phyloP scores from a whole-genome alignment of 2,329 filamentous ascomycete species.

The Penicillium occitanis region DNA sequence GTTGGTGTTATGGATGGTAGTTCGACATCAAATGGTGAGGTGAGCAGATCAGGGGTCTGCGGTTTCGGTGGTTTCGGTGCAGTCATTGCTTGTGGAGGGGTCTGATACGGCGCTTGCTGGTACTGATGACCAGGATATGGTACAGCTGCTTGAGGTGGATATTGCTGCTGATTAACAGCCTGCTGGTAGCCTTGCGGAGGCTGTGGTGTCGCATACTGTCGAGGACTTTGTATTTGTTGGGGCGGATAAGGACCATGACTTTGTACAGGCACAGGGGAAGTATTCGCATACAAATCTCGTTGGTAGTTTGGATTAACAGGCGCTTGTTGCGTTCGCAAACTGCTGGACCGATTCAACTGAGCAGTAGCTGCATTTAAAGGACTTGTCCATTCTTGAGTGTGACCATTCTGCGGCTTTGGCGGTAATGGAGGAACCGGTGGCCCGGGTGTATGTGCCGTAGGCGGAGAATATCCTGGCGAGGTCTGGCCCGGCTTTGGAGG shows the following conservation, averaged over 20 bases:
- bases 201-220: conserved; percentile 11
- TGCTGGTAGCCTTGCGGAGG: conserved; percentile 4
- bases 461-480: conserved; percentile 14
- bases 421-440: conserved; percentile 43
- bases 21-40: conserved; percentile 61
- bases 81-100: conserved; percentile 16
- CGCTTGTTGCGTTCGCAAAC: conserved; percentile 18
- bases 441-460: conserved; percentile 30
- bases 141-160: conserved; percentile 13
- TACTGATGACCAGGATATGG: conserved; percentile 10
- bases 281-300: not conserved
- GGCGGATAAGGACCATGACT: conserved; percentile 13
- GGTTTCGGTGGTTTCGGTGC: conserved; percentile 23
- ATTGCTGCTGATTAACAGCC: conserved; percentile 27
- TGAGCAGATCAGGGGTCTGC: conserved; percentile 58
- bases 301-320: not conserved
- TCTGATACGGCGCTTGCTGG: conserved; percentile 10
- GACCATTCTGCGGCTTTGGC: conserved; percentile 31
- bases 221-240: conserved; percentile 11
- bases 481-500: conserved; percentile 40
- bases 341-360: conserved; percentile 33
- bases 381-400: conserved; percentile 16
- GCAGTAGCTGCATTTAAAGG: conserved; percentile 24
- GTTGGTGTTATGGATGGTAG: conserved; percentile 48
- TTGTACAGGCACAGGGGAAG: not conserved